phyloP scores from a whole-genome alignment of 2,329 filamentous ascomycete genomes.

The Phialophora verrucosa region DNA sequence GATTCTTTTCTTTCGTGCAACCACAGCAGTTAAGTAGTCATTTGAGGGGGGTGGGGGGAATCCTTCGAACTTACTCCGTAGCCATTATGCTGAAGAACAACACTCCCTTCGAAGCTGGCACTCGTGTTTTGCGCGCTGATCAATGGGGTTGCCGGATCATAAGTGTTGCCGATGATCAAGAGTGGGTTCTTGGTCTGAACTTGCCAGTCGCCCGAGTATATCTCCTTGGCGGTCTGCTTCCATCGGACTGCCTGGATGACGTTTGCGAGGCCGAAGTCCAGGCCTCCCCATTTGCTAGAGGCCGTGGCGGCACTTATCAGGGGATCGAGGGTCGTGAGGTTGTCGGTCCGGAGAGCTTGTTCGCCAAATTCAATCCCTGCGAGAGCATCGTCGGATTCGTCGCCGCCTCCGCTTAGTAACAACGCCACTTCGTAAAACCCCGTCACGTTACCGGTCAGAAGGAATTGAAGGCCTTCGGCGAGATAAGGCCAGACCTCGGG shows the following conservation, averaged over 20 bases:
- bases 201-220: conserved; percentile 35
- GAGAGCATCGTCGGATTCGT: not conserved
- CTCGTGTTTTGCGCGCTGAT: conserved; percentile 39
- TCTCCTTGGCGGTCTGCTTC: conserved; percentile 39
- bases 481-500: conserved; percentile 18
- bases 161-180: conserved; percentile 41
- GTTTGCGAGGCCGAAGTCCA: not conserved
- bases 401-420: not conserved
- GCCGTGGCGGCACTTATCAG: not conserved
- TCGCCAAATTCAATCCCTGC: conserved; percentile 26
- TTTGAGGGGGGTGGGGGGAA: not conserved
- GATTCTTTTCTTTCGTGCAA: not conserved
- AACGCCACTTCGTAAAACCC: not conserved
- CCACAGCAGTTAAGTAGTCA: not conserved
- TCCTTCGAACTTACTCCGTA: not conserved
- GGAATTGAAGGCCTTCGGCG: conserved; percentile 10
- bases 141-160: conserved; percentile 41
- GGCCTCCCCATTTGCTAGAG: not conserved
- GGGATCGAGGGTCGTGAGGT: conserved; percentile 19
- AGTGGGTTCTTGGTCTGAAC: conserved; percentile 41
- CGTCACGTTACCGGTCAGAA: conserved; percentile 5
- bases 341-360: conserved; percentile 13
- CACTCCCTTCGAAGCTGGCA: conserved; percentile 39
- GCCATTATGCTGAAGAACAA: conserved; percentile 37
- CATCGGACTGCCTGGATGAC: conserved; percentile 25